Evolutionary conservation across 2,329 filamentous ascomycete genomes (phyloP), one percentile per base, ranked within the genome.

Genomic region (Coleophoma cylindrospora): DNA sequence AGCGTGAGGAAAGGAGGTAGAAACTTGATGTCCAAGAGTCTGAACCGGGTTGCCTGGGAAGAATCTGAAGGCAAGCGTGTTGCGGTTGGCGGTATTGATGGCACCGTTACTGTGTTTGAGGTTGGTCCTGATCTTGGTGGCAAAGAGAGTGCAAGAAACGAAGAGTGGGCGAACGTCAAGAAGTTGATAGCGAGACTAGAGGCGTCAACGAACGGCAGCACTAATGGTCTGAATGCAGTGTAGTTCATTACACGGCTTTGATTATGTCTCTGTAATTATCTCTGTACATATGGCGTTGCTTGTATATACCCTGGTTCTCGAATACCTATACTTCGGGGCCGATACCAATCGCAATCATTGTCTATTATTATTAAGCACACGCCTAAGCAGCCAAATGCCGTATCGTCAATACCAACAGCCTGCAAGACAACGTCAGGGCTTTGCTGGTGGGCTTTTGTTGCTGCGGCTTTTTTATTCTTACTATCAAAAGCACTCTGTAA

Each of bases 41-140:
- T 99, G 62, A 99, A 99, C 69, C 95, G 94, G 72, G 75, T 96
- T 40, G 87, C 90, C 1, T 99, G 94, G 94, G 94, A 99, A 70
- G 83, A 84, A 61, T 86, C 83, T 41, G 91, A 96, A 65, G 95
- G 94, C 45, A 87, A 87, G 68, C 80, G 89, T 47, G 73, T 97
- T 46, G 94, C 92, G 1, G 91, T 91, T 0, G 95, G 94, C 41
- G 94, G 94, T 4, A 86, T 99, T 54, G 91, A 96, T 63, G 92
- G 92, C 11, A 83, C 90, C 2, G 76, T 96, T 19, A 96, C 88
- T 0, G 83, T 99, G 8, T 99, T 97, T 64, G 94, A 99, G 70
- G 92, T 99, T 50, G 86, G 90, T 21, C 74, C 78, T 61, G 82
- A 91, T 57, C 67, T 95, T 11, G 91, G 91, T 22, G 91, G 91